phyloP scores from a whole-genome alignment of 768 basidiomycete species.

The Termitomyces bulborhizus region DNA sequence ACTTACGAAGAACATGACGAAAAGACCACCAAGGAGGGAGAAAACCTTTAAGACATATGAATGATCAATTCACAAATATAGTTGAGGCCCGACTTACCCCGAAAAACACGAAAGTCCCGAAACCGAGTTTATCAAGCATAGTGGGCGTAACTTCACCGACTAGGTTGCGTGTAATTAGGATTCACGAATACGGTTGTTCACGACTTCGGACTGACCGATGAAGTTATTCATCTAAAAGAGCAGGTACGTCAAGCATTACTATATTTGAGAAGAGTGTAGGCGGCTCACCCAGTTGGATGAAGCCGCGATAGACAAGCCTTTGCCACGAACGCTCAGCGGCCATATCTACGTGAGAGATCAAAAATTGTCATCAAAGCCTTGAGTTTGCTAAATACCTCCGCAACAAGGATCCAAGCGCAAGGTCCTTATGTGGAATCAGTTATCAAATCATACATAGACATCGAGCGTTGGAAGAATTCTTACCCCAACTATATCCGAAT shows the following conservation, averaged over 20 bases:
- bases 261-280: neutral
- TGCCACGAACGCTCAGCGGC: constrained; percentile 67
- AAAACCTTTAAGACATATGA: constrained; percentile 35
- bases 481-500: constrained; percentile 75
- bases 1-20: constrained; percentile 59
- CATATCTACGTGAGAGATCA: constrained; percentile 36
- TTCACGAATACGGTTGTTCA: neutral
- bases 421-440: constrained; percentile 30
- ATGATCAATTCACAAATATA: neutral
- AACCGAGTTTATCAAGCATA: constrained; percentile 59
- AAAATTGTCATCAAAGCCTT: neutral
- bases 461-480: neutral
- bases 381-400: constrained; percentile 34
- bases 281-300: constrained; percentile 65
- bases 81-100: constrained; percentile 35
- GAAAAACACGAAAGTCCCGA: constrained; percentile 75
- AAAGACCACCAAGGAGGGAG: constrained; percentile 61
- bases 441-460: neutral
- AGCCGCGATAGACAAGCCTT: constrained; percentile 69
- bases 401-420: constrained; percentile 71
- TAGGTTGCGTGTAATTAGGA: neutral
- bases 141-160: constrained; percentile 54
- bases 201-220: constrained; percentile 39
- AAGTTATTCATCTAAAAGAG: constrained; percentile 65
- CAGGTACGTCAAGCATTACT: neutral